These are phyloP conservation scores for Cocos nucifera DNA, from an alignment of 176 grass and related monocot species.

Conservation along the genomic window DNA sequence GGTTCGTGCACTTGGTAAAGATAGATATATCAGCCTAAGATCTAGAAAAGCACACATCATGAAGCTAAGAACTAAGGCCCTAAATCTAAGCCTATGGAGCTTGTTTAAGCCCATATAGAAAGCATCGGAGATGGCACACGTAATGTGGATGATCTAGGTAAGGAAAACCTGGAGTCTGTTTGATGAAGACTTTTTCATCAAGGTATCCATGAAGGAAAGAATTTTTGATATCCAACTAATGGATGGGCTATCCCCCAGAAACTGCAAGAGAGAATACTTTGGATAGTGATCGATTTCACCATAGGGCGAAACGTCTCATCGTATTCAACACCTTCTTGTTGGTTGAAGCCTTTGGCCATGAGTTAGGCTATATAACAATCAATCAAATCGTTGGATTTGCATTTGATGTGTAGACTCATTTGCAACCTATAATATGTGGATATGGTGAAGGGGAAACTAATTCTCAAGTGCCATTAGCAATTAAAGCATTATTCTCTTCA, in stretches of 20 bases:
- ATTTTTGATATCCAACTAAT: not conserved
- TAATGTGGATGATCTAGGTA: no score
- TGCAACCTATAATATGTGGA: not conserved
- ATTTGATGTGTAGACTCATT: constrained; percentile 1
- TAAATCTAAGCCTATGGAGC: not conserved
- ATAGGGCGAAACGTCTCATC: not conserved
- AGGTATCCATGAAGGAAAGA: constrained; percentile 6
- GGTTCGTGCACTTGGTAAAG: not conserved
- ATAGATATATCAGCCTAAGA: not conserved
- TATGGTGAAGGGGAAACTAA: not conserved
- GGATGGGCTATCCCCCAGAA: not conserved
- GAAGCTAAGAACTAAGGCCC: not conserved
- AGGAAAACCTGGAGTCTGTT: not conserved
- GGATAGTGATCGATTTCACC: not conserved
- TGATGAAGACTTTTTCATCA: not conserved
- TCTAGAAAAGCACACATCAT: not conserved
- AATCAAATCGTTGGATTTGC: not conserved
- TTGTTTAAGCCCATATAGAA: not conserved
- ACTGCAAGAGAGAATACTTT: not conserved
- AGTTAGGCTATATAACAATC: not conserved
- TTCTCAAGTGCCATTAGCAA: not conserved
- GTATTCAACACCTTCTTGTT: no score
- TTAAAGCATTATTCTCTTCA: not conserved
- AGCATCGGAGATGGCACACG: not conserved
- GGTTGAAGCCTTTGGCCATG: constrained; percentile 2